phyloP scores from a whole-genome alignment of 2,329 filamentous ascomycete genomes.

The Neofusicoccum parvum region DNA sequence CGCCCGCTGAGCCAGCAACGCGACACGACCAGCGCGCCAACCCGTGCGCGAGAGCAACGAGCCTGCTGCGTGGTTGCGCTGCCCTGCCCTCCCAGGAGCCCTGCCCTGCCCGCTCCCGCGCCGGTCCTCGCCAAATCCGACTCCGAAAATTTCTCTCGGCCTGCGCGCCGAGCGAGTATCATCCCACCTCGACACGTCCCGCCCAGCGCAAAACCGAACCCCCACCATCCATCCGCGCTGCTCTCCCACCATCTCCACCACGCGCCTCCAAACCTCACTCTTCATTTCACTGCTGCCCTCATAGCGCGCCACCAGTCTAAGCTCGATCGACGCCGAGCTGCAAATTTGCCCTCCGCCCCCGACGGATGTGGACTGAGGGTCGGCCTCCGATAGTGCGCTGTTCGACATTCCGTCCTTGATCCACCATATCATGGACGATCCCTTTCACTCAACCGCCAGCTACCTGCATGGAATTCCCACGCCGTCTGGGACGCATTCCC shows the following conservation, averaged over 20 bases:
- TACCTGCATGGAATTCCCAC: conserved; percentile 22
- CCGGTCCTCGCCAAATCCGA: conserved; percentile 18
- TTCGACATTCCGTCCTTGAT: conserved; percentile 5
- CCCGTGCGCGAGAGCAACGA: neutral
- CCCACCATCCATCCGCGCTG: conserved; percentile 16
- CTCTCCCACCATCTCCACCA: conserved; percentile 18
- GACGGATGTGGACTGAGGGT: conserved; percentile 21
- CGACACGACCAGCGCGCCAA: conserved; percentile 1
- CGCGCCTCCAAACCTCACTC: neutral
- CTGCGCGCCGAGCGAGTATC: conserved; percentile 20
- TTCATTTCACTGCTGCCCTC: neutral
- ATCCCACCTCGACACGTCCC: conserved; percentile 22
- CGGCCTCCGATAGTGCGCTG: conserved; percentile 11
- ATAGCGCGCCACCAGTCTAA: neutral
- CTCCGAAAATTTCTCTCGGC: conserved; percentile 22
- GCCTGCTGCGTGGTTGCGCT: conserved; percentile 1
- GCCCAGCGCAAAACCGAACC: conserved; percentile 20
- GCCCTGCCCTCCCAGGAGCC: neutral
- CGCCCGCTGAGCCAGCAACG: conserved; percentile 7
- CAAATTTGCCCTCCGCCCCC: conserved; percentile 10
- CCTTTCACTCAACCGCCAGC: conserved; percentile 15
- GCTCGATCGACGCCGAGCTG: conserved; percentile 18
- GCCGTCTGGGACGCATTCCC: conserved; percentile 21
- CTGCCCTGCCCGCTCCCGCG: conserved; percentile 4
- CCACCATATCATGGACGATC: conserved; percentile 23